Conservation (phyloP, 306 rosid species). For the Astragalus membranaceus region DNA sequence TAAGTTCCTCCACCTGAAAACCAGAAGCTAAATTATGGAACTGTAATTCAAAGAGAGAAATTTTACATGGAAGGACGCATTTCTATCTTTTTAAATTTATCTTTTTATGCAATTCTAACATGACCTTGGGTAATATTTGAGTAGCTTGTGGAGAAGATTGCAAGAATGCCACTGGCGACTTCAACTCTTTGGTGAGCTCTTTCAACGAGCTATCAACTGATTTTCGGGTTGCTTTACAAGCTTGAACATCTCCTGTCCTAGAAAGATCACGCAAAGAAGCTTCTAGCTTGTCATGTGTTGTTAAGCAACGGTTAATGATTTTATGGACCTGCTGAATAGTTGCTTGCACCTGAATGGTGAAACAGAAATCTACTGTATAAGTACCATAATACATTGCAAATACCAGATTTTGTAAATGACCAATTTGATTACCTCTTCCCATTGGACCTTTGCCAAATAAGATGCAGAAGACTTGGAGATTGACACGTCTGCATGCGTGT, state of each 20-base stretch:
- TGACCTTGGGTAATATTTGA: slow-evolving; percentile 79
- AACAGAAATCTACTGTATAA: neutral
- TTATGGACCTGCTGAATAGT: slow-evolving; percentile 50
- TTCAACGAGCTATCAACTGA: slow-evolving; percentile 73
- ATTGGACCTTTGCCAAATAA: slow-evolving; percentile 85
- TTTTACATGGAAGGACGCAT: neutral
- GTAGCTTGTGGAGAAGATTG: slow-evolving; percentile 83
- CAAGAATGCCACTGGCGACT: slow-evolving; percentile 51
- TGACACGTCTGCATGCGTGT: slow-evolving; percentile 77
- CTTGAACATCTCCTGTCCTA: slow-evolving; percentile 79
- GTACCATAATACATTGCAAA: slow-evolving; percentile 7
- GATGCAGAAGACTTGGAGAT: slow-evolving; percentile 91
- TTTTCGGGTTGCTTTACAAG: slow-evolving; percentile 87
- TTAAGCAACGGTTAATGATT: slow-evolving; percentile 57
- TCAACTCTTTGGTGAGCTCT: slow-evolving; percentile 83
- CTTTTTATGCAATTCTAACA: neutral
- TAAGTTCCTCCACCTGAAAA: slow-evolving; percentile 83
- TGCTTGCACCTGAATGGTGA: slow-evolving; percentile 67
- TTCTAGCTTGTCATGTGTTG: slow-evolving; percentile 72
- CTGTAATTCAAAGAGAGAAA: slow-evolving; percentile 5
- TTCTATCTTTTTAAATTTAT: neutral
- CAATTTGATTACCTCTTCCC: slow-evolving; percentile 77
- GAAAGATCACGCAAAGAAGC: slow-evolving; percentile 85
- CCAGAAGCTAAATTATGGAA: neutral
- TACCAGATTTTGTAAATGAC: neutral